Percentiles rank a stretch among this genome's conserved stretches.
phyloP scores from a whole-genome alignment of 2,329 filamentous ascomycete genomes.

The Claviceps arundinis region DNA sequence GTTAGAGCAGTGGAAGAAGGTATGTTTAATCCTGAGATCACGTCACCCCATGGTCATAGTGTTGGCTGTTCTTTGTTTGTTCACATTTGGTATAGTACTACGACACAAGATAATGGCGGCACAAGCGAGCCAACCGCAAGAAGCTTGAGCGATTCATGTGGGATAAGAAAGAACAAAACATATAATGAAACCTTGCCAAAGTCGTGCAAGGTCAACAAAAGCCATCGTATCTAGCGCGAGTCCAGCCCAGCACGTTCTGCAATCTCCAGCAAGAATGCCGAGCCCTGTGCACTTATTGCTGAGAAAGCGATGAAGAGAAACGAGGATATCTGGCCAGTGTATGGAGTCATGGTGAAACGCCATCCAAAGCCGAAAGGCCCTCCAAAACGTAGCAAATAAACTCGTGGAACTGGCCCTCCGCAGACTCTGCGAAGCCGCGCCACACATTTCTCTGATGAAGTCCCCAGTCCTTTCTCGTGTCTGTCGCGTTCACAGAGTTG shows the following conservation, averaged over 20 bases:
- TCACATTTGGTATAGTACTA: slow-evolving; percentile 17
- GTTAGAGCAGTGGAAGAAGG: slow-evolving; percentile 81
- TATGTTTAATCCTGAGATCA: slow-evolving; percentile 20
- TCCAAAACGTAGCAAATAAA: slow-evolving; percentile 20
- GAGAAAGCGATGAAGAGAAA: no score
- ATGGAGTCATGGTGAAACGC: background rate
- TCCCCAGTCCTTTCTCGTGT: slow-evolving; percentile 19
- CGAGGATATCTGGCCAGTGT: no score
- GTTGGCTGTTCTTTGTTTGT: background rate
- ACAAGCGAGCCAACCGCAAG: slow-evolving; percentile 1
- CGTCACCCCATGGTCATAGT: background rate
- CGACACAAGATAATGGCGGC: slow-evolving; percentile 17
- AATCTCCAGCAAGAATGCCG: background rate
- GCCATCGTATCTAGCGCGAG: background rate
- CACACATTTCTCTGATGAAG: slow-evolving; percentile 17
- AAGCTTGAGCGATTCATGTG: background rate
- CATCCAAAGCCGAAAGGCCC: slow-evolving; percentile 14
- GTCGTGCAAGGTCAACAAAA: background rate
- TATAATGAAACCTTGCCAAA: background rate
- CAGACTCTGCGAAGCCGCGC: slow-evolving; percentile 14
- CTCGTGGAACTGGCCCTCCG: slow-evolving; percentile 15
- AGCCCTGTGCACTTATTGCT: no score
- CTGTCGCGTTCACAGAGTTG: slow-evolving; percentile 14
- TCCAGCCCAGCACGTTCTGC: background rate
- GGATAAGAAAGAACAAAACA: background rate